Conservation (phyloP, 768 basidiomycete species). For the Suillus subalutaceus region DNA sequence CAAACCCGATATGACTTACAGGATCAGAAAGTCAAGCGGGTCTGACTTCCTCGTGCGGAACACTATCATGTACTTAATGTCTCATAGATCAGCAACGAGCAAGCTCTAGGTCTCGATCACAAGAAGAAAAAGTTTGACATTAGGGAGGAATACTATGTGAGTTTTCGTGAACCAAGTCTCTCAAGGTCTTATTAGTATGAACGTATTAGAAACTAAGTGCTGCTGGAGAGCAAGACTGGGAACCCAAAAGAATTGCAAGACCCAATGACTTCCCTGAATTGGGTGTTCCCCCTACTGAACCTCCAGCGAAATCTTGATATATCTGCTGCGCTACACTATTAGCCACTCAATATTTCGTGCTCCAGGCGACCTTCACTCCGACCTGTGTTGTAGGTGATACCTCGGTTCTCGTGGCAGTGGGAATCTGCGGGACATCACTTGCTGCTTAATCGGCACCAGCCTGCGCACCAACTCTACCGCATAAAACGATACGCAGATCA, state of each 20-base stretch:
- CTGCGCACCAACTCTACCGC: not conserved
- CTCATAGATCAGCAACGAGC: conserved; percentile 68
- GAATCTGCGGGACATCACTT: not conserved
- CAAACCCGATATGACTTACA: conserved; percentile 92
- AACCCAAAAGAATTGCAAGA: conserved; percentile 80
- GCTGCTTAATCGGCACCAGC: not conserved
- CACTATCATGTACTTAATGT: not conserved
- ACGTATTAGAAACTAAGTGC: conserved; percentile 64
- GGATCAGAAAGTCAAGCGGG: conserved; percentile 75
- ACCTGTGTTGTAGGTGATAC: not conserved
- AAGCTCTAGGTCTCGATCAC: conserved; percentile 73
- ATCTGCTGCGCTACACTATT: not conserved
- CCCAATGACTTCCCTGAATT: conserved; percentile 92
- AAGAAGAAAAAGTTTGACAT: conserved; percentile 86
- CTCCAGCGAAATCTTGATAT: conserved; percentile 29
- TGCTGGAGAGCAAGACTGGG: conserved; percentile 73
- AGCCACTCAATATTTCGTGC: not conserved
- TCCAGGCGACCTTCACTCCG: no score
- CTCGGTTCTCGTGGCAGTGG: not conserved
- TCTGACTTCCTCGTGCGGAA: conserved; percentile 22
- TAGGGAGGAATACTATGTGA: conserved; percentile 93
- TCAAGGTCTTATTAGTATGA: conserved; percentile 7
- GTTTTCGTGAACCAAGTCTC: conserved; percentile 34
- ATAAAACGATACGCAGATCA: not conserved
- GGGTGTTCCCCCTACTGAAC: conserved; percentile 80